Conservation (phyloP, 352 stramenopile genomes). For the Phytophthora kernoviae region DNA sequence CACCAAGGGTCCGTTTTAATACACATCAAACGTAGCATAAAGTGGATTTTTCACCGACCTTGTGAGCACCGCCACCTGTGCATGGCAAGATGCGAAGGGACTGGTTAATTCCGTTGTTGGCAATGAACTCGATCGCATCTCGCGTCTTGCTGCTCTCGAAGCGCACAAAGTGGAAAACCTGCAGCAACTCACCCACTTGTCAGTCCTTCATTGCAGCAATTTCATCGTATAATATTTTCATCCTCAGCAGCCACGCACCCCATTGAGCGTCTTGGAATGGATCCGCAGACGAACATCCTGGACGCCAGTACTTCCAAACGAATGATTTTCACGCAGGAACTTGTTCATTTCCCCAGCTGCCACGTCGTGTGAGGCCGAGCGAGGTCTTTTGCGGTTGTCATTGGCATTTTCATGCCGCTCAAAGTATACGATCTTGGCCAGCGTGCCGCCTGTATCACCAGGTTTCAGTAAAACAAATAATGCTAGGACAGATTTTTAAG, state of each 20-base stretch:
- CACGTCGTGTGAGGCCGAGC: constrained; percentile 78
- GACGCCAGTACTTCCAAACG: constrained; percentile 82
- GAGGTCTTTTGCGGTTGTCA: constrained; percentile 63
- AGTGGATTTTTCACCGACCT: constrained; percentile 41
- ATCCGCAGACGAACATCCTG: constrained; percentile 90
- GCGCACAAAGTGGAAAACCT: constrained; percentile 96
- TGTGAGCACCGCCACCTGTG: constrained; percentile 84
- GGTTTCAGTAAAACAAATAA: background rate
- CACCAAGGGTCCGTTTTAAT: constrained; percentile 1
- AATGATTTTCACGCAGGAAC: constrained; percentile 83
- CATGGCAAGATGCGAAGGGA: constrained; percentile 79
- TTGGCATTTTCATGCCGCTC: constrained; percentile 66
- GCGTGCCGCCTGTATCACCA: constrained; percentile 77
- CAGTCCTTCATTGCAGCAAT: too few relatives aligned
- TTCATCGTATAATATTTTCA: background rate
- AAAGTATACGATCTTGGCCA: constrained; percentile 97
- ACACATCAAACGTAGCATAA: background rate
- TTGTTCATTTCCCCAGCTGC: constrained; percentile 84
- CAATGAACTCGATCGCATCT: constrained; percentile 81
- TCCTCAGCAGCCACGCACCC: constrained; percentile 40
- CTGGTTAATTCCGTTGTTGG: constrained; percentile 79
- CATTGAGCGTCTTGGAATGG: constrained; percentile 88
- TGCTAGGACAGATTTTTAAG: too few relatives aligned
- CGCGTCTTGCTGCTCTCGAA: constrained; percentile 82
- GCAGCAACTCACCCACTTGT: background rate